These are phyloP conservation scores for Xylariaceae sp. DNA, from an alignment of 2,329 filamentous ascomycete genomes.

Conservation along the genomic window DNA sequence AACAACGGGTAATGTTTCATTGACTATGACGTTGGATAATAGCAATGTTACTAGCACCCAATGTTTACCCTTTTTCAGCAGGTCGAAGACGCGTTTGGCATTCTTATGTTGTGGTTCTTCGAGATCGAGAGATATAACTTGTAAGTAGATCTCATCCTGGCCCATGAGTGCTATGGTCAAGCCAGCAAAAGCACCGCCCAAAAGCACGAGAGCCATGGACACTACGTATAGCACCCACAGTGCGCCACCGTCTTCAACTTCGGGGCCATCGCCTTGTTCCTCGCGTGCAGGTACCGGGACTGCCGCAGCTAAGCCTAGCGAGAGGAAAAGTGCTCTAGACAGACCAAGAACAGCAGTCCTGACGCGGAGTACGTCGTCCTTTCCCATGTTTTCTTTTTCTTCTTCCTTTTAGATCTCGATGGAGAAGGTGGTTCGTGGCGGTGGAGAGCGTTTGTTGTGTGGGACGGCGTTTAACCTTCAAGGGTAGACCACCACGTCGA, in stretches of 20 bases:
- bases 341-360: constrained; percentile 55
- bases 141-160: constrained; percentile 94
- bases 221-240: constrained; percentile 82
- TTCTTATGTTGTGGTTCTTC: constrained; percentile 85
- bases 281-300: constrained; percentile 46
- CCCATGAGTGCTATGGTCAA: constrained; percentile 80
- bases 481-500: background rate
- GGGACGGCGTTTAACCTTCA: background rate
- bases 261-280: constrained; percentile 48
- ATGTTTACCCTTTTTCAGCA: constrained; percentile 89
- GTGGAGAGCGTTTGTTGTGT: background rate
- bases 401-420: background rate
- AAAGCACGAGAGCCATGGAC: constrained; percentile 79
- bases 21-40: constrained; percentile 95
- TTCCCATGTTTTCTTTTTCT: constrained; percentile 28
- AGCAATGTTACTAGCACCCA: constrained; percentile 96
- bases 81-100: constrained; percentile 75
- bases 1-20: constrained; percentile 94
- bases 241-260: constrained; percentile 61
- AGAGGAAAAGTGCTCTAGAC: constrained; percentile 43
- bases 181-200: constrained; percentile 91
- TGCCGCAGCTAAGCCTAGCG: constrained; percentile 45
- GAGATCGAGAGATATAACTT: constrained; percentile 86
- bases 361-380: constrained; percentile 40
- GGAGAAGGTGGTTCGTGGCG: constrained; percentile 5